These are phyloP conservation scores for Skeletonema marinoi DNA, from an alignment of 108 stramenopile genomes.

Conservation along the genomic window DNA sequence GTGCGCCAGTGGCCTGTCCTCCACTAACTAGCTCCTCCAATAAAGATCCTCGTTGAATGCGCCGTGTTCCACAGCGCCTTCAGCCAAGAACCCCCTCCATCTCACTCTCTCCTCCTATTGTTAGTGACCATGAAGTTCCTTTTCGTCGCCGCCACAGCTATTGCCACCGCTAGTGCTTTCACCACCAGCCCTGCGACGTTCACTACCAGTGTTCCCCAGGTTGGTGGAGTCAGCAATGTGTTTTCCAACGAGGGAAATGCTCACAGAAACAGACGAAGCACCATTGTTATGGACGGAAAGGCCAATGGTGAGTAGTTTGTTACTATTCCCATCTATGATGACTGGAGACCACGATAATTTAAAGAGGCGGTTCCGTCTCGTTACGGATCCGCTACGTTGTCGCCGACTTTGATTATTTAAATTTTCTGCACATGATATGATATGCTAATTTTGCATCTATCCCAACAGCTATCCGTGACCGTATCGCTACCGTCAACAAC, in stretches of 20 bases:
- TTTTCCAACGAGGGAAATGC: slow-evolving; percentile 46
- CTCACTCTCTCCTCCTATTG: not conserved
- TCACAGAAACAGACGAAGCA: slow-evolving; percentile 72
- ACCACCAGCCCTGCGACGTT: slow-evolving; percentile 50
- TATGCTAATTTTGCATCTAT: not conserved
- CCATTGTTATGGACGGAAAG: slow-evolving; percentile 93
- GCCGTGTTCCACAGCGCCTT: not conserved
- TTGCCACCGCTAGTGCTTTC: slow-evolving; percentile 66
- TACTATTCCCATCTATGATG: not conserved
- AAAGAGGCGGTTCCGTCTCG: not conserved
- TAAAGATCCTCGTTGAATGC: not conserved
- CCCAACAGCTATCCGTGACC: slow-evolving; percentile 84
- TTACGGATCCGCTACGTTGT: not conserved
- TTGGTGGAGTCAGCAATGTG: slow-evolving; percentile 53
- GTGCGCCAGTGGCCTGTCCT: not conserved
- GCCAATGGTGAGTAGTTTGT: slow-evolving; percentile 68
- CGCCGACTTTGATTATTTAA: not conserved
- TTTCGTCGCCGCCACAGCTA: slow-evolving; percentile 57
- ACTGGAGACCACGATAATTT: not conserved
- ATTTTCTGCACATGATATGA: not conserved
- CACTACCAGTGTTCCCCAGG: slow-evolving; percentile 49
- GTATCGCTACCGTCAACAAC: slow-evolving; percentile 89
- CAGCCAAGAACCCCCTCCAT: not conserved
- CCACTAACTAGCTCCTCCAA: not conserved
- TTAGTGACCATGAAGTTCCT: slow-evolving; percentile 68